These are phyloP conservation scores for Zymoseptoria passerinii DNA, from an alignment of 2,329 filamentous ascomycete species.

Conservation along the genomic window DNA sequence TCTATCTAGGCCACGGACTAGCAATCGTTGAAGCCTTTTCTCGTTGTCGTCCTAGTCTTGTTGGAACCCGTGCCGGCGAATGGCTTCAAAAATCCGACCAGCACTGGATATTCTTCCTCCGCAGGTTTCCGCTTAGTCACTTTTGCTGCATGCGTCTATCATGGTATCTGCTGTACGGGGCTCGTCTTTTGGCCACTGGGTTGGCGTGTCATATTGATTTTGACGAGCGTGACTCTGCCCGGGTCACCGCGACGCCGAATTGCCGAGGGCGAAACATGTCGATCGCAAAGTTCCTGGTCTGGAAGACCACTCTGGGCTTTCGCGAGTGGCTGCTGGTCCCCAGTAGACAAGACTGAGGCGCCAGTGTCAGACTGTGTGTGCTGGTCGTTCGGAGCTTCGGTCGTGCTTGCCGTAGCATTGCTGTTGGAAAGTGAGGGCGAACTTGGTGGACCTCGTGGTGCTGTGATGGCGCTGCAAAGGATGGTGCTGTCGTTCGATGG, in stretches of 20 bases:
- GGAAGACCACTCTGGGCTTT: neutral
- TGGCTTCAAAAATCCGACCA: neutral
- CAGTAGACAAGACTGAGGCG: neutral
- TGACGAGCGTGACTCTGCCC: no score
- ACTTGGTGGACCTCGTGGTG: neutral
- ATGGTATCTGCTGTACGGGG: neutral
- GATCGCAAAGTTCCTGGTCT: neutral
- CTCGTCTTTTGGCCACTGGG: no score
- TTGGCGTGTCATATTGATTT: no score
- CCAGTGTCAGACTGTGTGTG: neutral
- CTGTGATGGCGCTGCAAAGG: neutral
- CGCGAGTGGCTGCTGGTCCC: no score
- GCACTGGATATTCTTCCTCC: neutral
- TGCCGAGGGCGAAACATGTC: neutral
- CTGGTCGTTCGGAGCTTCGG: neutral
- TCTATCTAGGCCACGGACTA: no score
- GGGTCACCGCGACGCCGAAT: neutral
- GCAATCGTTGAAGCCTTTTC: no score
- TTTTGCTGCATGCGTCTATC: neutral
- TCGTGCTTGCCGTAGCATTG: neutral
- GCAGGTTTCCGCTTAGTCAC: neutral
- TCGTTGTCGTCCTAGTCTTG: neutral
- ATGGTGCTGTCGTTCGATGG: no score
- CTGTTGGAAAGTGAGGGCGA: neutral
- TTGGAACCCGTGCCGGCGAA: neutral